Evolutionary conservation across 768 basidiomycete species (phyloP), one percentile per base, ranked within the genome.

Genomic region (Suillus luteus): DNA sequence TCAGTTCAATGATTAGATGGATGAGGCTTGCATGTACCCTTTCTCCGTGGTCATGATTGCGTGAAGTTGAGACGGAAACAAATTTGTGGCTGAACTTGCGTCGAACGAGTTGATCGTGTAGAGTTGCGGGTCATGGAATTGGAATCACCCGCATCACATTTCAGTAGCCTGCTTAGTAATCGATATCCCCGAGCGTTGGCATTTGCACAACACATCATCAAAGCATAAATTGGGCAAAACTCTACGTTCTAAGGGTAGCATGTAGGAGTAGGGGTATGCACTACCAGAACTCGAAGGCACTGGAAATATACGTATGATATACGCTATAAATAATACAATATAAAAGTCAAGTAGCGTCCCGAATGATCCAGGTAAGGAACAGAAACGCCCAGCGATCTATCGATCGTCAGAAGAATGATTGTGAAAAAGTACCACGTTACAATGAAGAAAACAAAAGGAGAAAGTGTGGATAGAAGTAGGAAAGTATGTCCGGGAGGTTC

Each of bases 41-140:
- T 67, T 77, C 70, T 81, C 81, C 60, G 79, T 78, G 19, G 80
- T 72, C 80, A 81, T 81, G 69, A 55, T 51, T 55, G 37, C 24
- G 38, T 43, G 60, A 41, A 64, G 17, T 35, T 15, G 51, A 57
- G 55, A 38, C 5, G 17, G 24, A 5, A 52, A 55, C 62, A 40
- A 61, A 64, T 54, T 46, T 57, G 49, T 38, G 49, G 38, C 40
- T 40, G 59, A 60, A 65, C 59, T 66, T 55, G 61, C 1, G 27
- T 62, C 52, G 63, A 60, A 66, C 14, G 62, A 64, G 52, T 62
- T 66, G 19, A 54, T 54, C 52, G 37, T 61, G 62, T 37, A 43
- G 31, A 41, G 61, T 58, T 22, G 40, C 40, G 19, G 61, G 61
- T 35, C 38, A 61, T 24, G 49, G 61, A 41, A 35, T 14, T 57